Evolutionary conservation across 805 yeast species (phyloP).

Genomic region (Blastobotrys peoriensis): DNA sequence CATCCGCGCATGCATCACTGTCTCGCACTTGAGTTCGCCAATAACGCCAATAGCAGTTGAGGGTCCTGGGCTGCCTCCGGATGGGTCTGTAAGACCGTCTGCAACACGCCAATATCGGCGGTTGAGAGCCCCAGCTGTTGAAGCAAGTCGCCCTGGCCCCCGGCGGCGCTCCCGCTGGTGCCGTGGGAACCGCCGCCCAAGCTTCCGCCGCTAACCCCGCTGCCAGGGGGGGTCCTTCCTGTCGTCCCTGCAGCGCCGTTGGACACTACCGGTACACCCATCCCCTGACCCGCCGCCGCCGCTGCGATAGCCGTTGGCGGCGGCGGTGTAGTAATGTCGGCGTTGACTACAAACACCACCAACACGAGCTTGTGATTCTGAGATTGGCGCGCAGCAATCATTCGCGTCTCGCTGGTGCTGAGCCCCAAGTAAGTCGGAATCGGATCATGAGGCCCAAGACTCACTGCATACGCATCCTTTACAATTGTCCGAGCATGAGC

Average conservation of each 20-base stretch:
- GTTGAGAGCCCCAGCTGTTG: slow-evolving; percentile 20
- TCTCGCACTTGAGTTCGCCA: neutral
- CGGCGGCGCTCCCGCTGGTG: neutral
- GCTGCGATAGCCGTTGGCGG: neutral
- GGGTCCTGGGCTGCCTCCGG: slow-evolving; percentile 29
- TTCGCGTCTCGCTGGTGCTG: slow-evolving; percentile 3
- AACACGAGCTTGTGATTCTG: slow-evolving; percentile 7
- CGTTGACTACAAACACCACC: slow-evolving; percentile 15
- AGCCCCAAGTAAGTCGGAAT: slow-evolving; percentile 20
- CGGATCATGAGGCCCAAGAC: slow-evolving; percentile 28
- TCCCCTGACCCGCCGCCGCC: neutral
- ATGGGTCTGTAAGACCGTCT: slow-evolving; percentile 18
- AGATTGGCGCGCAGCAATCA: neutral
- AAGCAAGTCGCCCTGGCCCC: slow-evolving; percentile 1
- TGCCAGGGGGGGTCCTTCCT: neutral
- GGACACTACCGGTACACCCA: too few relatives aligned
- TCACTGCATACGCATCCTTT: slow-evolving; percentile 58
- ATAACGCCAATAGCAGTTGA: slow-evolving; percentile 21
- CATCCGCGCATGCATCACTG: too few relatives aligned
- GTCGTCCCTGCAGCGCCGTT: neutral
- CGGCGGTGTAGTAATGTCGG: neutral
- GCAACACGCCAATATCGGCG: slow-evolving; percentile 20
- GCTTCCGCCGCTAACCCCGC: neutral
- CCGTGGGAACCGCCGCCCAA: neutral
- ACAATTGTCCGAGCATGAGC: slow-evolving; percentile 40